Conservation (phyloP, 2,329 filamentous ascomycete genomes). For the Ascochyta pisi region DNA sequence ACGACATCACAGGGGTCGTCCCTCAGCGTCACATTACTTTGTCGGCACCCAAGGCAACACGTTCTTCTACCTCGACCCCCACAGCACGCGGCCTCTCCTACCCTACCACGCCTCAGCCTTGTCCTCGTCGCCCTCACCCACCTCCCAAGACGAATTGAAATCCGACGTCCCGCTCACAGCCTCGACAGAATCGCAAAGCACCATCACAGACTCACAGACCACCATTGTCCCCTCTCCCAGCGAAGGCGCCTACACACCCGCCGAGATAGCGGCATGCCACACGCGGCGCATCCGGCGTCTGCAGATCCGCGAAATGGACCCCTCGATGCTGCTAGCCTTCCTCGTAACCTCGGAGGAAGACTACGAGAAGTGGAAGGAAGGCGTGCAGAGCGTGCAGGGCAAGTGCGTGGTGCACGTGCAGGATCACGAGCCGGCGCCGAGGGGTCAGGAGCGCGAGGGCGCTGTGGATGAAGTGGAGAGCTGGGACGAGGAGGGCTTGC, state of each 20-base stretch:
- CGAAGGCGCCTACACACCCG: conserved; percentile 63
- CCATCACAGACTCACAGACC: conserved; percentile 27
- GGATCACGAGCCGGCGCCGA: conserved; percentile 67
- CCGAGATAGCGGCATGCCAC: conserved; percentile 84
- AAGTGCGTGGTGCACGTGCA: conserved; percentile 88
- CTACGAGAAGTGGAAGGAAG: conserved; percentile 80
- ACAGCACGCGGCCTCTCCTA: conserved; percentile 79
- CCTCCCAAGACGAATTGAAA: neutral
- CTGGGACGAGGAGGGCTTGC: conserved; percentile 66
- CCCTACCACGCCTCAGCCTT: conserved; percentile 60
- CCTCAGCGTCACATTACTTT: conserved; percentile 86
- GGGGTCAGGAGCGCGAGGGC: conserved; percentile 65
- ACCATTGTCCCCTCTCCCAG: conserved; percentile 28
- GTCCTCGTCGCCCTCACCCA: neutral
- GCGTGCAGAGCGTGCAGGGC: conserved; percentile 72
- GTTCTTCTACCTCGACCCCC: conserved; percentile 95
- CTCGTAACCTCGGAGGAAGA: conserved; percentile 82
- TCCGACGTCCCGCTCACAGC: conserved; percentile 11
- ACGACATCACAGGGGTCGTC: conserved; percentile 72
- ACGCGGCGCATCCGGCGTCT: conserved; percentile 83
- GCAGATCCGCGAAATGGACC: conserved; percentile 91
- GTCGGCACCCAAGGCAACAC: conserved; percentile 74
- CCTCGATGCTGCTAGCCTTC: conserved; percentile 96
- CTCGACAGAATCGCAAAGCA: conserved; percentile 22
- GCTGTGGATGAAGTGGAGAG: conserved; percentile 91